Evolutionary conservation across 2,329 filamentous ascomycete genomes (phyloP).

Genomic region (Fusarium compactum): DNA sequence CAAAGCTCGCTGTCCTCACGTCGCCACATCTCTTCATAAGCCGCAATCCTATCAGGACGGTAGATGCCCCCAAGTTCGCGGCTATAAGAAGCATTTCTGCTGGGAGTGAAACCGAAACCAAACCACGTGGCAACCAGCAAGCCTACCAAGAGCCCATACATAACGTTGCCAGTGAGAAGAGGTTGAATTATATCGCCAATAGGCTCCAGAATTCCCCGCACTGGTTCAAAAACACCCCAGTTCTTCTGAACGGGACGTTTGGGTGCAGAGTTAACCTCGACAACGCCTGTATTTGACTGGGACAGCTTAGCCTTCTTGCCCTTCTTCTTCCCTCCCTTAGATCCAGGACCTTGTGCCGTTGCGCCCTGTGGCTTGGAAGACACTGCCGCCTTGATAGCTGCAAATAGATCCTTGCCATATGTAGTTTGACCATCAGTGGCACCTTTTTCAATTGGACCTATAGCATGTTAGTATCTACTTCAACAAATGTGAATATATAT

Average conservation of each 20-base stretch:
- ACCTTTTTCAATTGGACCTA: conserved; percentile 95
- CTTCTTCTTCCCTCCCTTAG: conserved; percentile 71
- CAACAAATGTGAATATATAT: background rate
- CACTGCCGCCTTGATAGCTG: conserved; percentile 78
- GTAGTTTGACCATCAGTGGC: conserved; percentile 88
- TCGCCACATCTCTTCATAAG: conserved; percentile 94
- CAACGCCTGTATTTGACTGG: conserved; percentile 59
- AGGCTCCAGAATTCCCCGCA: conserved; percentile 77
- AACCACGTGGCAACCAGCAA: conserved; percentile 82
- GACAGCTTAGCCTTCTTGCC: conserved; percentile 64
- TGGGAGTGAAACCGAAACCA: conserved; percentile 66
- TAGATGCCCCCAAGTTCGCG: conserved; percentile 48
- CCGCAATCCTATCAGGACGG: conserved; percentile 75
- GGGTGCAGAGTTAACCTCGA: conserved; percentile 54
- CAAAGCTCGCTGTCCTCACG: conserved; percentile 89
- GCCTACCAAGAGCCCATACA: conserved; percentile 79
- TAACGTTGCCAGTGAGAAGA: conserved; percentile 79
- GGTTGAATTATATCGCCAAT: conserved; percentile 76
- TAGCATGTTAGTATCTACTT: conserved; percentile 47
- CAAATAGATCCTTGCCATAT: conserved; percentile 85
- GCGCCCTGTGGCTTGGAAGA: conserved; percentile 69
- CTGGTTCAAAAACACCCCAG: conserved; percentile 87
- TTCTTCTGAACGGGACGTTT: conserved; percentile 61
- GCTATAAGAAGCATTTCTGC: conserved; percentile 54
- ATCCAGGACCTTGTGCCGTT: conserved; percentile 59